Evolutionary conservation across 805 yeast genomes (phyloP).

Genomic region (Candida cerambycidarum): DNA sequence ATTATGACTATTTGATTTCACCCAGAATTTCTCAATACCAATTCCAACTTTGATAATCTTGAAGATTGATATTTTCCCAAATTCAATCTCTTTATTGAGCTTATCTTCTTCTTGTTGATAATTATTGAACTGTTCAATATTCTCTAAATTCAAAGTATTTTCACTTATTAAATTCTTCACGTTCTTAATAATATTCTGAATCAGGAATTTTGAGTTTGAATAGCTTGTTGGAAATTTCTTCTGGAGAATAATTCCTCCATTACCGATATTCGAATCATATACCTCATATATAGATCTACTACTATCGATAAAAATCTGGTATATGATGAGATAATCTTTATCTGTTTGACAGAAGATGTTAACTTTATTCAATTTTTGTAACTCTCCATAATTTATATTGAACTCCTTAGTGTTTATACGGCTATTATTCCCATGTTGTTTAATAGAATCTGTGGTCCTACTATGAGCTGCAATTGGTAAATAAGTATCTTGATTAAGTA

Average conservation of each 20-base stretch:
- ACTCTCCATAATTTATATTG: conserved; percentile 35
- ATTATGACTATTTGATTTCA: conserved; percentile 40
- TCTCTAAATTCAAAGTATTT: conserved; percentile 26
- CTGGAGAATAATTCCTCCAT: conserved; percentile 22
- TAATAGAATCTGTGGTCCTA: conserved; percentile 44
- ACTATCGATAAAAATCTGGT: conserved; percentile 34
- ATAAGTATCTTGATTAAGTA: conserved; percentile 32
- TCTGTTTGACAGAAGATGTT: conserved; percentile 44
- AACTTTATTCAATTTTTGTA: conserved; percentile 22
- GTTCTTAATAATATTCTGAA: conserved; percentile 34
- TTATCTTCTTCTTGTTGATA: conserved; percentile 29
- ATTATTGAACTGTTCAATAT: conserved; percentile 35
- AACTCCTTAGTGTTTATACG: conserved; percentile 38
- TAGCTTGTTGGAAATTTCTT: conserved; percentile 32
- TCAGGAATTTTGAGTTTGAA: conserved; percentile 25
- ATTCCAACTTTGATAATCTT: conserved; percentile 35
- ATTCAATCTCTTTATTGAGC: conserved; percentile 26
- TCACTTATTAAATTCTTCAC: conserved; percentile 21
- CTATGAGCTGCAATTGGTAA: conserved; percentile 49
- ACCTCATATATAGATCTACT: conserved; percentile 33
- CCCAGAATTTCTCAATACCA: conserved; percentile 33
- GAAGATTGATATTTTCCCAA: conserved; percentile 26
- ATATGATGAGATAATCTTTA: conserved; percentile 40
- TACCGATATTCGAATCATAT: conserved; percentile 21
- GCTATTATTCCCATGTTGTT: conserved; percentile 47